Evolutionary conservation across 345 rosid genomes (phyloP).

Genomic region (Populus davidiana): DNA sequence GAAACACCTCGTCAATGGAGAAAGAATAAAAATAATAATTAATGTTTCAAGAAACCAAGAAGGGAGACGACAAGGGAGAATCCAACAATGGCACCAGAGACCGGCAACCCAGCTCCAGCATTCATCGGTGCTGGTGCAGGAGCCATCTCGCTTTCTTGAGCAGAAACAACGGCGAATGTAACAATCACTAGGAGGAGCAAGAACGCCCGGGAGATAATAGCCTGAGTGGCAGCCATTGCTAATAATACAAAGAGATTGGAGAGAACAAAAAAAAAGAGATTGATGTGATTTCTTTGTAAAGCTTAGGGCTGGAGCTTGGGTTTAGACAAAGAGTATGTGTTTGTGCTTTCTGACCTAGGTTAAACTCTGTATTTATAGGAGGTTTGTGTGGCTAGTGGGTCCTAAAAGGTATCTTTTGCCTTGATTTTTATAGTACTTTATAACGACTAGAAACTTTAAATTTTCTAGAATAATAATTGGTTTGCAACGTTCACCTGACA

Average conservation of each 20-base stretch:
- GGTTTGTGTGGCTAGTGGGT: not conserved
- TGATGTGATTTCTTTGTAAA: no score
- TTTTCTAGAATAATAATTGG: not conserved
- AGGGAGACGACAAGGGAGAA: conserved; percentile 29
- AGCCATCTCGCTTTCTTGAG: conserved; percentile 26
- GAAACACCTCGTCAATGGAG: not conserved
- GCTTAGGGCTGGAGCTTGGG: not conserved
- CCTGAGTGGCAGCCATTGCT: conserved; percentile 22
- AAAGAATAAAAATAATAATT: not conserved
- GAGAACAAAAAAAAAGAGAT: not conserved
- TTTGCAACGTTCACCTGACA: conserved; percentile 6
- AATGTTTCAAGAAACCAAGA: conserved; percentile 26
- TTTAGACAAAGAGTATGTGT: not conserved
- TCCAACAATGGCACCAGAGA: conserved; percentile 19
- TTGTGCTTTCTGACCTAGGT: not conserved
- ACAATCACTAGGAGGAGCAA: conserved; percentile 6
- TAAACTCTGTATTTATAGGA: not conserved
- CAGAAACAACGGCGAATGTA: conserved; percentile 28
- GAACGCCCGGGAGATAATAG: conserved; percentile 21
- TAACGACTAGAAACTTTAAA: not conserved
- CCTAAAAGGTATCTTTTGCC: not conserved
- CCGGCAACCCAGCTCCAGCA: conserved; percentile 34
- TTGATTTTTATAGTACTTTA: not conserved
- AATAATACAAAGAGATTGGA: not conserved
- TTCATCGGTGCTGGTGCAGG: conserved; percentile 34